phyloP scores from a whole-genome alignment of 2,329 filamentous ascomycete species.

The Trematosphaeria pertusa region DNA sequence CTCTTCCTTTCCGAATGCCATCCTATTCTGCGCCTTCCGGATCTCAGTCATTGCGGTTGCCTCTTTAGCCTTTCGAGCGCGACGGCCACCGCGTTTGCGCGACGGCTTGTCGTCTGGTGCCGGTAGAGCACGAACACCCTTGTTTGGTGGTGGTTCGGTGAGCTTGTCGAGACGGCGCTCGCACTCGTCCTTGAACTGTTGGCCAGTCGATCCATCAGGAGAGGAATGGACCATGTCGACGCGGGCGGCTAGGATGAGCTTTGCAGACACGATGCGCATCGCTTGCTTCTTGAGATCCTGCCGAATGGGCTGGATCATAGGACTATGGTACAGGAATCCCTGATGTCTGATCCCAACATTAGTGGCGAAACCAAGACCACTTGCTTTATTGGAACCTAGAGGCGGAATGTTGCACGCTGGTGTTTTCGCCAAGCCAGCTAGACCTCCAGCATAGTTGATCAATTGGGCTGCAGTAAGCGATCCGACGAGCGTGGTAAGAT shows the following conservation, averaged over 20 bases:
- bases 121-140: constrained; percentile 83
- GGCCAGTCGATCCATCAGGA: constrained; percentile 81
- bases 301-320: constrained; percentile 84
- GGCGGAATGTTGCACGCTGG: constrained; percentile 92
- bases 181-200: constrained; percentile 81
- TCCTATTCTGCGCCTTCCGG: constrained; percentile 92
- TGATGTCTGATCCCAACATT: constrained; percentile 91
- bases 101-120: constrained; percentile 95
- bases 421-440: constrained; percentile 88
- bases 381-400: constrained; percentile 87
- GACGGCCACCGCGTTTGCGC: constrained; percentile 87
- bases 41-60: constrained; percentile 96
- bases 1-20: constrained; percentile 96
- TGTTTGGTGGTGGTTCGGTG: constrained; percentile 88
- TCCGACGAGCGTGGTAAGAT: constrained; percentile 87
- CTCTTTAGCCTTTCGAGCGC: constrained; percentile 94
- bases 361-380: constrained; percentile 82
- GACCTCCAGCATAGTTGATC: constrained; percentile 90
- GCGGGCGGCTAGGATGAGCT: constrained; percentile 90
- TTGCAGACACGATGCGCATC: constrained; percentile 92
- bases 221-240: constrained; percentile 86
- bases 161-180: constrained; percentile 89
- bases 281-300: constrained; percentile 90
- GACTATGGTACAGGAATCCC: constrained; percentile 91
- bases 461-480: constrained; percentile 93